Evolutionary conservation across 768 basidiomycete species (phyloP).

Genomic region (Termitomyces sp.): DNA sequence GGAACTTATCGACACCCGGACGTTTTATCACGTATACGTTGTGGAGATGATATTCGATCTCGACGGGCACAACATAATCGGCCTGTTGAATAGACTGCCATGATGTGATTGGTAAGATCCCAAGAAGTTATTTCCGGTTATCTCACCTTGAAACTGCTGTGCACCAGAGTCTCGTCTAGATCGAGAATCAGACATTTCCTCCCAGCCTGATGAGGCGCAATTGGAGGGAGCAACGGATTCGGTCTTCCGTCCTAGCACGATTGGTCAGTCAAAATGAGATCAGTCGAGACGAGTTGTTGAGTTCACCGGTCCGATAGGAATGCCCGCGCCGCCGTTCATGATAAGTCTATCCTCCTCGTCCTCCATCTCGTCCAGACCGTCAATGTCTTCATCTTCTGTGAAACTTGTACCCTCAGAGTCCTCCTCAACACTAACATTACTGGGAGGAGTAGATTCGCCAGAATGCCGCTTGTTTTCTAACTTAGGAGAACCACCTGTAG

Average conservation of each 20-base stretch:
- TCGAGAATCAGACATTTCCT: conserved; percentile 96
- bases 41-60: conserved; percentile 97
- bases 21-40: conserved; percentile 99
- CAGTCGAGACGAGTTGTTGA: neutral
- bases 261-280: conserved; percentile 1
- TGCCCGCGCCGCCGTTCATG: conserved; percentile 88
- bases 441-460: conserved; percentile 30
- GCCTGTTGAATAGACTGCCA: conserved; percentile 85
- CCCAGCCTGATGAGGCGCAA: conserved; percentile 75
- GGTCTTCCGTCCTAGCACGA: conserved; percentile 72
- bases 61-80: conserved; percentile 98
- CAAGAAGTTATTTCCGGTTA: neutral
- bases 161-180: conserved; percentile 94
- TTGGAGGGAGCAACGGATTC: conserved; percentile 81
- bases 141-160: conserved; percentile 94
- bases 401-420: conserved; percentile 65
- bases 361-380: conserved; percentile 60
- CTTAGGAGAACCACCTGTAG: conserved; percentile 45
- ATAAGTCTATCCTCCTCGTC: conserved; percentile 92
- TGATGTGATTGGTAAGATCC: conserved; percentile 8
- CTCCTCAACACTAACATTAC: conserved; percentile 42
- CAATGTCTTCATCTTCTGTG: conserved; percentile 62
- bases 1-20: conserved; percentile 94
- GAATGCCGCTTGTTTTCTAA: conserved; percentile 31
- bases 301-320: conserved; percentile 88